Percentiles rank a stretch among this genome's conserved stretches.
Evolutionary conservation across 768 basidiomycete species (phyloP).

Genomic region (Boletus speciosus): DNA sequence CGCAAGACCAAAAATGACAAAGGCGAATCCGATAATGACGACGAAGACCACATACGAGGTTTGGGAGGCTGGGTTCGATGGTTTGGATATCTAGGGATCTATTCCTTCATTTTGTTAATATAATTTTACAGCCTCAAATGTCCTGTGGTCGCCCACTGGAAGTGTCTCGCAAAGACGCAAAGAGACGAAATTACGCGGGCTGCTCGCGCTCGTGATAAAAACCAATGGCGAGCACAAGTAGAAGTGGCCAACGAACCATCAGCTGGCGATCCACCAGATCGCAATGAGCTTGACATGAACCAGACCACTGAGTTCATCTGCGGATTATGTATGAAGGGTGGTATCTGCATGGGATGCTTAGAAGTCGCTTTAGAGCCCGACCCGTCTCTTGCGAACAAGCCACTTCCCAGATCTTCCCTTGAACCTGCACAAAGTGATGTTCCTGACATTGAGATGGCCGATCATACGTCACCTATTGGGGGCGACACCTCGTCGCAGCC

Average conservation of each 20-base stretch:
- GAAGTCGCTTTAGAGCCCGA: slow-evolving; percentile 53
- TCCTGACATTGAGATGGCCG: slow-evolving; percentile 37
- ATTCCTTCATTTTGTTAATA: slow-evolving; percentile 8
- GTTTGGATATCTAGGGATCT: slow-evolving; percentile 38
- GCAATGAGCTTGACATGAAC: slow-evolving; percentile 42
- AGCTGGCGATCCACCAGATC: slow-evolving; percentile 39
- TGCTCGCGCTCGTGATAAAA: slow-evolving; percentile 49
- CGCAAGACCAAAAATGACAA: slow-evolving; percentile 41
- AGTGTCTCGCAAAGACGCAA: slow-evolving; percentile 61
- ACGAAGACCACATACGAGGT: slow-evolving; percentile 44
- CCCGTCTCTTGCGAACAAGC: slow-evolving; percentile 21
- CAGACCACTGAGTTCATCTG: slow-evolving; percentile 81
- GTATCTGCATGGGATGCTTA: slow-evolving; percentile 74
- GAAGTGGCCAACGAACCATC: slow-evolving; percentile 19
- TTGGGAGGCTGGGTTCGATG: slow-evolving; percentile 86
- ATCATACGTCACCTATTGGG: slow-evolving; percentile 14
- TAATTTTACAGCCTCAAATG: slow-evolving; percentile 59
- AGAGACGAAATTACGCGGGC: slow-evolving; percentile 73
- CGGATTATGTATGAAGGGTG: slow-evolving; percentile 68
- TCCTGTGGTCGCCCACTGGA: slow-evolving; percentile 75
- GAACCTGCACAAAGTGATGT: slow-evolving; percentile 7
- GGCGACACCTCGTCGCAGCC: slow-evolving; percentile 18
- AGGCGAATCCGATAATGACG: slow-evolving; percentile 50
- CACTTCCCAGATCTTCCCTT: neutral
- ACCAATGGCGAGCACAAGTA: slow-evolving; percentile 34